phyloP scores from a whole-genome alignment of 306 rosid genomes.

The Alnus glutinosa region DNA sequence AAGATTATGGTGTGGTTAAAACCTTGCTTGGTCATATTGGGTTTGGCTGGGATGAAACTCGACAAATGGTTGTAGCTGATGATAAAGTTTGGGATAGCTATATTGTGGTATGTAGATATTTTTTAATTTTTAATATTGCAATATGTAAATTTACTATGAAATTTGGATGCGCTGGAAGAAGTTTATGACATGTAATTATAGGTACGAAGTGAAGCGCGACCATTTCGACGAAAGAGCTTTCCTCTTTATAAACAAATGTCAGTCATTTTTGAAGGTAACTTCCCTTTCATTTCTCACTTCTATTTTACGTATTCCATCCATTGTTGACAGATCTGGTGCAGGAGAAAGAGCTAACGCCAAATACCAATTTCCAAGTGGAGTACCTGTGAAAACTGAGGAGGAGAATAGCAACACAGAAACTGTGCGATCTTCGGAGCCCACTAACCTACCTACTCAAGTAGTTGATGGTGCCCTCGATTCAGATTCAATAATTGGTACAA shows the following conservation, averaged over 20 bases:
- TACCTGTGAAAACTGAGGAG: conserved; percentile 32
- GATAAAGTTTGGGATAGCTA: conserved; percentile 46
- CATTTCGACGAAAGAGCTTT: conserved; percentile 44
- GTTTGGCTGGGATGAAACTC: conserved; percentile 41
- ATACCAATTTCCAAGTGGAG: conserved; percentile 32
- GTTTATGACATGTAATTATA: conserved; percentile 6
- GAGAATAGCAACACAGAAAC: conserved; percentile 45
- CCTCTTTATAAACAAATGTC: conserved; percentile 41
- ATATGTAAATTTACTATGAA: not conserved
- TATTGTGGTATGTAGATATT: conserved; percentile 21
- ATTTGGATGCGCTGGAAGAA: not conserved
- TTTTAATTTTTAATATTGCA: not conserved
- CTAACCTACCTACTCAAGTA: conserved; percentile 40
- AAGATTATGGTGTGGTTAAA: conserved; percentile 45
- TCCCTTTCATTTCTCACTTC: not conserved
- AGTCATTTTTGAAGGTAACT: conserved; percentile 44
- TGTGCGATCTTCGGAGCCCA: conserved; percentile 40
- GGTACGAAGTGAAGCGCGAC: conserved; percentile 45
- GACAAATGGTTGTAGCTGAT: conserved; percentile 49
- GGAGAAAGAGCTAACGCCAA: conserved; percentile 34
- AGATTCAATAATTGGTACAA: conserved; percentile 28
- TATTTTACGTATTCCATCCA: not conserved
- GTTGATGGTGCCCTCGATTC: conserved; percentile 41
- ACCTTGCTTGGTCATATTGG: conserved; percentile 40
- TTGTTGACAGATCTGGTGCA: conserved; percentile 19